Evolutionary conservation across 345 rosid species (phyloP), one percentile per base, ranked within the genome.

Genomic region (Mercurialis annua): DNA sequence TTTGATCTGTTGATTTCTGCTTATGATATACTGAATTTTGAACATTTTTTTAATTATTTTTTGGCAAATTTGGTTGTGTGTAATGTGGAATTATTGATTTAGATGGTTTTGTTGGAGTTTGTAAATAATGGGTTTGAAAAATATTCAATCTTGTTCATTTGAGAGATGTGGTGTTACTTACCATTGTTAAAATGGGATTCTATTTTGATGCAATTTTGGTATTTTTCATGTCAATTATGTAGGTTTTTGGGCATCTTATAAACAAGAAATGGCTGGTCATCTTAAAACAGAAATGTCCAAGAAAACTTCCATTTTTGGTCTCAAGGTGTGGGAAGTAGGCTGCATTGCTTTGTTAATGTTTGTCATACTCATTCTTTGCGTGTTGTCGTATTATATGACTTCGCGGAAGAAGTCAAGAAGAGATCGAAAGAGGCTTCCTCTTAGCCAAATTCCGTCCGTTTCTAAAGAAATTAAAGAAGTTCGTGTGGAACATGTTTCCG

Each of bases 381-480:
- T 86, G 49, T 73, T 94, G 73, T 87, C 97, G 0, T 84, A 75
- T 66, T 89, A 90, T 65, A 78, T 91, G 29, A 86, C 90, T 15
- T 84, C 78, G 4, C 78, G 91, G 72, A 93, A 89, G 81, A 86
- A 84, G 77, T 80, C 92, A 40, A 85, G 77, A 75, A 83, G 75
- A 76, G 79, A 85, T 23, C 73, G 79, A 54, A 78, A 80, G 63
- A 83, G 78, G 31, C 55, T 59, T 42, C 66, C 71, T 20, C 46
- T 21, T 64, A 77, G 74, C 58, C 94, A 83, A 83, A 87, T 85
- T 65, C 98, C 96, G 18, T 42, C 85, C 23, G 85, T 89, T 62
- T 93, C 97, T 0, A 91, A 93, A 77, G 98, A 93, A 79, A 93
- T 93, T 60, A 90, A 88, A 82, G 98, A 93, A 72, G 95, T 91